phyloP scores from a whole-genome alignment of 2,329 filamentous ascomycete genomes.

The Trichoderma sp. region DNA sequence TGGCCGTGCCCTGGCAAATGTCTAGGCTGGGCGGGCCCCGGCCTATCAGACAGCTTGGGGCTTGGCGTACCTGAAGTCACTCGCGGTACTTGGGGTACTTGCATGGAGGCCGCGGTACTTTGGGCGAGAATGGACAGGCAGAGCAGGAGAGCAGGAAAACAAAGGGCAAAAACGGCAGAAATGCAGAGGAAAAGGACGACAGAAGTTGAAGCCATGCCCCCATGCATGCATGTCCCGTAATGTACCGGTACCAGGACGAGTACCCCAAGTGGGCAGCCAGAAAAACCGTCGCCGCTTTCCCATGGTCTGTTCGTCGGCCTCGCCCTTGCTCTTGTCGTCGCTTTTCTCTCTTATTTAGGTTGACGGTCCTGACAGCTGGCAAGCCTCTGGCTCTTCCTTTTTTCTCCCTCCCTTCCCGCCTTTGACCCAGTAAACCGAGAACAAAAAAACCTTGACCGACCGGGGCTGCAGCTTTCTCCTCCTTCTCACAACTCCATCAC shows the following conservation, averaged over 20 bases:
- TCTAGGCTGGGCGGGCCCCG: constrained; percentile 5
- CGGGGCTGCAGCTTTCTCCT: constrained; percentile 11
- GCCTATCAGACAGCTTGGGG: constrained; percentile 17
- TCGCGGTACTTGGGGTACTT: constrained; percentile 23
- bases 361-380: constrained; percentile 28
- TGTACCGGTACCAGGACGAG: no score
- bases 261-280: constrained; percentile 9
- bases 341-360: constrained; percentile 26
- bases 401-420: constrained; percentile 20
- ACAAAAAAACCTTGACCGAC: neutral
- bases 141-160: constrained; percentile 14
- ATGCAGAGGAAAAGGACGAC: constrained; percentile 7
- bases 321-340: constrained; percentile 25
- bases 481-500: constrained; percentile 26
- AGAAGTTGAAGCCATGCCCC: constrained; percentile 22
- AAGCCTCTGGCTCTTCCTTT: constrained; percentile 15
- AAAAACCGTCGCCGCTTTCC: constrained; percentile 28
- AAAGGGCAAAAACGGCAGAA: neutral
- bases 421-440: constrained; percentile 7
- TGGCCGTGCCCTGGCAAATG: constrained; percentile 15
- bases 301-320: constrained; percentile 27
- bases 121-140: neutral
- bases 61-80: constrained; percentile 16
- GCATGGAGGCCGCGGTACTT: constrained; percentile 25
- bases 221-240: neutral